A percentile compares a stretch with the other conserved stretches of the same genome.
phyloP scores from a whole-genome alignment of 1,284 basidiomycete species.

The Microbotryomycetes sp. region DNA sequence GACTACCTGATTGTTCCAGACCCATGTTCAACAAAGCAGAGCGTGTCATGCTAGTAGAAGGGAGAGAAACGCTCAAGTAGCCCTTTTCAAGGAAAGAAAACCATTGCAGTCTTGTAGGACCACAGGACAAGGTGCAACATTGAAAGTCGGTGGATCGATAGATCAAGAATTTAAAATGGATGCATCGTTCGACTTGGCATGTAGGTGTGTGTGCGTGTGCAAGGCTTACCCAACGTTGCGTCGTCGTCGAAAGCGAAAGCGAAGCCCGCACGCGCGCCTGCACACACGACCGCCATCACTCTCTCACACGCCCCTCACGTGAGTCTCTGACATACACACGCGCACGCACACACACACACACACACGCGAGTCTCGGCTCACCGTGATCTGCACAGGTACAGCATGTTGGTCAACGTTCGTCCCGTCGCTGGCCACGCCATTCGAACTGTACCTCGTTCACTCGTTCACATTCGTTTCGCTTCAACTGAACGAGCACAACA shows the following conservation, averaged over 20 bases:
- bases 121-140: too few relatives aligned
- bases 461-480: slow-evolving; percentile 8
- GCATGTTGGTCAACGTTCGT: slow-evolving; percentile 8
- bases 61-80: too few relatives aligned
- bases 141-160: too few relatives aligned
- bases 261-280: neutral
- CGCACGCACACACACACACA: neutral
- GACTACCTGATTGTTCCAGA: neutral
- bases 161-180: too few relatives aligned
- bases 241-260: neutral
- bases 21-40: neutral
- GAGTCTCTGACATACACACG: neutral
- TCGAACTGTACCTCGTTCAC: slow-evolving; percentile 1
- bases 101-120: too few relatives aligned
- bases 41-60: neutral
- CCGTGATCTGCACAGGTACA: neutral
- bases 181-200: neutral
- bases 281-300: too few relatives aligned
- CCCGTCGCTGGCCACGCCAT: neutral
- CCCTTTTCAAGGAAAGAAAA: too few relatives aligned
- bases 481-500: slow-evolving; percentile 5
- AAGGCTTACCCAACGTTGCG: neutral
- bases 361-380: neutral
- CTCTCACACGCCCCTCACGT: too few relatives aligned
- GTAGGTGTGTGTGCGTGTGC: neutral